Percentiles rank a stretch among this genome's conserved stretches.
Conservation (phyloP, 208 protist genomes). For the Leishmania braziliensis region DNA sequence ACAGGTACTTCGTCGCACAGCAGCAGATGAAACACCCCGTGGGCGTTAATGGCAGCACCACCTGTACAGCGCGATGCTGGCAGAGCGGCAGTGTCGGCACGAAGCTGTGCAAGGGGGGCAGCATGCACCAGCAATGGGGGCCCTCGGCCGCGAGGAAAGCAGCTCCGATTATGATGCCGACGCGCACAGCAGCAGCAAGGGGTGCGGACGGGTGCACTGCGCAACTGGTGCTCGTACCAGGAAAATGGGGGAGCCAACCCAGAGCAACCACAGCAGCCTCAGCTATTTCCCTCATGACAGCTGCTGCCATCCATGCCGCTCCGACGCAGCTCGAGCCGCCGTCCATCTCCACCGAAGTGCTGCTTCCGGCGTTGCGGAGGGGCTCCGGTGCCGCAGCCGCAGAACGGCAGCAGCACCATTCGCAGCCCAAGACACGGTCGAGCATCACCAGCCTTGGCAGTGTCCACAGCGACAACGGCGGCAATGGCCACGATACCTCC, state of each 20-base stretch:
- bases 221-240: neutral
- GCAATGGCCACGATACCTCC: neutral
- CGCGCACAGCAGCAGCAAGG: neutral
- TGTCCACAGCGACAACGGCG: neutral
- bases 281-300: neutral
- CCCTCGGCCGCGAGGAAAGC: neutral
- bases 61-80: neutral
- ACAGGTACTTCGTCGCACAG: slow-evolving; percentile 56
- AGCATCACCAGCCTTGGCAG: neutral
- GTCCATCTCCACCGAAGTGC: neutral
- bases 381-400: neutral
- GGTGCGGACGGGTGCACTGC: neutral
- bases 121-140: neutral
- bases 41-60: neutral
- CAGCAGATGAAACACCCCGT: neutral
- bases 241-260: neutral
- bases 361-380: neutral
- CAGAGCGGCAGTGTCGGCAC: neutral
- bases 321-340: neutral
- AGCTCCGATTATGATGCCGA: neutral
- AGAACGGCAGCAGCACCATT: neutral
- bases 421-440: neutral
- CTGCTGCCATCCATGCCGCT: neutral
- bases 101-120: neutral
- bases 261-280: neutral